Evolutionary conservation across 805 yeast species (phyloP).

Genomic region (Cyberlindnera mississippiensis): DNA sequence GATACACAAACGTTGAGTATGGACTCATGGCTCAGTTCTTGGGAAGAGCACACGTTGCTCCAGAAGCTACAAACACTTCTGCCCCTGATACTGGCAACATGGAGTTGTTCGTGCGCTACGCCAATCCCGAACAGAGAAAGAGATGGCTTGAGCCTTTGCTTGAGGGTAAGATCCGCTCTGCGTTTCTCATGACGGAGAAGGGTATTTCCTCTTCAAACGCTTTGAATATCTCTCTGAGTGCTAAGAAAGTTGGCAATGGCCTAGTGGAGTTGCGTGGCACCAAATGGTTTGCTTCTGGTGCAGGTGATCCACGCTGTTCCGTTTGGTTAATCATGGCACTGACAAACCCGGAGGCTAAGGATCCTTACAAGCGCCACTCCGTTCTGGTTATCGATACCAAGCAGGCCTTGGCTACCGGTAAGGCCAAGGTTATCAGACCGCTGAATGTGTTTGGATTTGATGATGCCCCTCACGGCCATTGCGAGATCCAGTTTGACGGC

Average conservation of each 20-base stretch:
- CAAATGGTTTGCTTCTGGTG: conserved; percentile 71
- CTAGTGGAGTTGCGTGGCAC: conserved; percentile 51
- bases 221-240: conserved; percentile 48
- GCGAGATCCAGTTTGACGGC: conserved; percentile 50
- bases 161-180: conserved; percentile 53
- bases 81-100: conserved; percentile 69
- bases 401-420: conserved; percentile 45
- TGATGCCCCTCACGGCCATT: conserved; percentile 73
- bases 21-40: conserved; percentile 62
- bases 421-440: conserved; percentile 46
- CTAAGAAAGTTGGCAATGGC: conserved; percentile 38
- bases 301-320: conserved; percentile 59
- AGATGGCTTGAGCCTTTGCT: conserved; percentile 51
- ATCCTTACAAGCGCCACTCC: conserved; percentile 49
- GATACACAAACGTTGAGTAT: conserved; percentile 57
- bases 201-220: conserved; percentile 61
- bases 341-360: conserved; percentile 23
- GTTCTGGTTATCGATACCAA: conserved; percentile 52
- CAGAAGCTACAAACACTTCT: conserved; percentile 54
- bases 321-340: conserved; percentile 32
- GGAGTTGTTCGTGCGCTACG: conserved; percentile 37
- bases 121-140: conserved; percentile 40
- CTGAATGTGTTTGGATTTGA: conserved; percentile 55
- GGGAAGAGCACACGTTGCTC: conserved; percentile 51
- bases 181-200: conserved; percentile 62